Evolutionary conservation across 345 rosid genomes (phyloP).

Genomic region (rapeseed (Brassica napus)): DNA sequence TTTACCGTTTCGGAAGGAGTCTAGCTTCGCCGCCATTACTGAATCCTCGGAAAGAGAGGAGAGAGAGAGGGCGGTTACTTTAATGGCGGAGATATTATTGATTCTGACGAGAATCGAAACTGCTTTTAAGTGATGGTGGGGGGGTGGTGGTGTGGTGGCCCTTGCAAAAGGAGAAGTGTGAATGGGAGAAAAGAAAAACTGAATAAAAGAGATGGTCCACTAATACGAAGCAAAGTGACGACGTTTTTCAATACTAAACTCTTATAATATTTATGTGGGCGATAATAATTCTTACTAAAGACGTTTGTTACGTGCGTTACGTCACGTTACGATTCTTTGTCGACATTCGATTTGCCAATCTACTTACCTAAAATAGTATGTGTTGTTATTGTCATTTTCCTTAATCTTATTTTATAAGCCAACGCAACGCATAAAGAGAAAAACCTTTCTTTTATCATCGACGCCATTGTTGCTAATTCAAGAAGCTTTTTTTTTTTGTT

Average conservation of each 20-base stretch:
- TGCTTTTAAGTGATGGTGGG: conserved; percentile 13
- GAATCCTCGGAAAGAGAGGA: background rate
- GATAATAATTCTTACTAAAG: background rate
- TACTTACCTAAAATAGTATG: background rate
- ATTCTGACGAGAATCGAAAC: conserved; percentile 27
- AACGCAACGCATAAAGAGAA: background rate
- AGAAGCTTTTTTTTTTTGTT: too few relatives aligned
- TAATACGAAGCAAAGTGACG: conserved; percentile 12
- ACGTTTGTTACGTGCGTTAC: conserved; percentile 22
- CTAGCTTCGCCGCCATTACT: conserved; percentile 54
- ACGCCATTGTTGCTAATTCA: background rate
- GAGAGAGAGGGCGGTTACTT: background rate
- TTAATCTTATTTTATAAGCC: background rate
- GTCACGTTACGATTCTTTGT: background rate
- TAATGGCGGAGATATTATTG: conserved; percentile 26
- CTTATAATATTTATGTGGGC: background rate
- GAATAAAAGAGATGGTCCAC: background rate
- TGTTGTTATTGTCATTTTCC: background rate
- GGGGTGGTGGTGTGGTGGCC: background rate
- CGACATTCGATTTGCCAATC: conserved; percentile 1
- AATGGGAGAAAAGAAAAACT: background rate
- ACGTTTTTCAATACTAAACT: conserved; percentile 15
- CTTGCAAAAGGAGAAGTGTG: background rate
- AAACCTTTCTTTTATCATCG: background rate
- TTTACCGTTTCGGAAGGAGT: conserved; percentile 49